These are phyloP conservation scores for Coemansia sp. DNA, from an alignment of 192 early-diverging fungal genomes.

Conservation along the genomic window DNA sequence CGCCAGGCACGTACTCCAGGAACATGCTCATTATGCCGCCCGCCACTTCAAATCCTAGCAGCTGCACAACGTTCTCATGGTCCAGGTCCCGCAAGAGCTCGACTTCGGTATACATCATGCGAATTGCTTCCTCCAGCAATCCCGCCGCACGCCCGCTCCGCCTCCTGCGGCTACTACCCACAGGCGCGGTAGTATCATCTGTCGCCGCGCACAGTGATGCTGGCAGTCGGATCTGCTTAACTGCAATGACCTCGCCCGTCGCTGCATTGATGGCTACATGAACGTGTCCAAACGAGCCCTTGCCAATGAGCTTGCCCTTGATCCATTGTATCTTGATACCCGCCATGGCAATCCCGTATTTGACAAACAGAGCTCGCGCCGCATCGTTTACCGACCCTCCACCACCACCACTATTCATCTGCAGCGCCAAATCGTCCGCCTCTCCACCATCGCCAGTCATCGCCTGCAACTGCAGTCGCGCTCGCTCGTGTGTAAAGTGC, in stretches of 20 bases:
- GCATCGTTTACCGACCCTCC: constrained; percentile 27
- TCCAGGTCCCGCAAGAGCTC: constrained; percentile 75
- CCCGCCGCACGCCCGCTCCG: neutral
- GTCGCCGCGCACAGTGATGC: constrained; percentile 27
- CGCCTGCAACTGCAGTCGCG: constrained; percentile 16
- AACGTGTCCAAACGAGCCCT: constrained; percentile 82
- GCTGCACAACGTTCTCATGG: constrained; percentile 93
- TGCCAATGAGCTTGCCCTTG: constrained; percentile 79
- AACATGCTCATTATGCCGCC: constrained; percentile 86
- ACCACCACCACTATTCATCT: neutral
- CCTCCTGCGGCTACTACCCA: constrained; percentile 1
- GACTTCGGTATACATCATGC: constrained; percentile 75
- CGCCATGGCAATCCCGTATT: constrained; percentile 35
- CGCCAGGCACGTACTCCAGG: constrained; percentile 96
- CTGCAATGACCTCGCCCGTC: constrained; percentile 79
- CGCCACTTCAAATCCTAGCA: constrained; percentile 78
- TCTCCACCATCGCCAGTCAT: neutral
- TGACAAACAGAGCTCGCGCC: constrained; percentile 47
- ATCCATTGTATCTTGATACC: constrained; percentile 67
- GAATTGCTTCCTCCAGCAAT: constrained; percentile 38
- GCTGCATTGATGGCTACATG: constrained; percentile 73
- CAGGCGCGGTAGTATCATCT: neutral
- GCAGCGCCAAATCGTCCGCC: neutral
- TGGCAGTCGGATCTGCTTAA: constrained; percentile 79
- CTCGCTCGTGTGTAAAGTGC: constrained; percentile 50